These are phyloP conservation scores for Stenocarpella maydis DNA, from an alignment of 2,329 filamentous ascomycete species.

Conservation along the genomic window DNA sequence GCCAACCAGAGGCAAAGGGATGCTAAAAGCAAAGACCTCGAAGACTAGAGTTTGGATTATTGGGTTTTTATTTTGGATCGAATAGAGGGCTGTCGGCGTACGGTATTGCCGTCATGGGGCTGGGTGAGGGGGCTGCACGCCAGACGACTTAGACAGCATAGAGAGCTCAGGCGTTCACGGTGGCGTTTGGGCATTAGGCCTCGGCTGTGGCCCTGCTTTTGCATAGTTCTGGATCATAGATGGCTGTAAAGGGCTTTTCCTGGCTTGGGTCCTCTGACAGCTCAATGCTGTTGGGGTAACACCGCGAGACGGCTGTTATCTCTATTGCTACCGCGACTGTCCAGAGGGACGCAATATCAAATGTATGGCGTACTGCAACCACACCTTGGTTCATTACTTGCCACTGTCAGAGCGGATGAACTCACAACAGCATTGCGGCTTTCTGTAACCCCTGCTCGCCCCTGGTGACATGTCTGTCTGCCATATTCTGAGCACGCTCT, in stretches of 20 bases:
- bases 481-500: not conserved
- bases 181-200: not conserved
- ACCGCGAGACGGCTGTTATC: not conserved
- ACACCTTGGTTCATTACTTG: not conserved
- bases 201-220: not conserved
- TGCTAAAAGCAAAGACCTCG: conserved; percentile 45
- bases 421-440: not conserved
- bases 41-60: conserved; percentile 43
- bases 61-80: not conserved
- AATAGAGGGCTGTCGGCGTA: not conserved
- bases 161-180: conserved; percentile 19
- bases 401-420: not conserved
- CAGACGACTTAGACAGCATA: conserved; percentile 23
- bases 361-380: not conserved
- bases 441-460: too few species aligned
- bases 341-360: not conserved
- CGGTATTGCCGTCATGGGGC: not conserved
- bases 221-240: not conserved
- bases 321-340: not conserved
- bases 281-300: not conserved
- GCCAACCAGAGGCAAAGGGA: conserved; percentile 50
- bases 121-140: conserved; percentile 7
- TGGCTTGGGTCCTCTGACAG: not conserved
- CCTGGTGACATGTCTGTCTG: not conserved
- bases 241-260: not conserved